phyloP scores from a whole-genome alignment of 23 red algal species.

The Agarophyton chilense region DNA sequence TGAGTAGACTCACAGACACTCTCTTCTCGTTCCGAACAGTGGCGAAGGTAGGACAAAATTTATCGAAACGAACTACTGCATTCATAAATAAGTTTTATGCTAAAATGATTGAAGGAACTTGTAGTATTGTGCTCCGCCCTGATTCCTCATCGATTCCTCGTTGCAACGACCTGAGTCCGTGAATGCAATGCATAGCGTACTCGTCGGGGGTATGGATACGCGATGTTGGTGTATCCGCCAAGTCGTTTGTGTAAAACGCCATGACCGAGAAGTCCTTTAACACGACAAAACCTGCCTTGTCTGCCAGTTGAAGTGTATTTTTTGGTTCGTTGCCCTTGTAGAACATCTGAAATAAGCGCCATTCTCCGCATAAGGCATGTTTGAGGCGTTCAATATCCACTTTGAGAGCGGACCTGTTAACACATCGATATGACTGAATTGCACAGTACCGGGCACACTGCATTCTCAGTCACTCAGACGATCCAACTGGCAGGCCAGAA shows the following conservation, averaged over 20 bases:
- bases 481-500: neutral
- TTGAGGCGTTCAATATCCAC: neutral
- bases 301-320: neutral
- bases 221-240: neutral
- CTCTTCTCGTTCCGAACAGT: neutral
- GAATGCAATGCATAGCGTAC: neutral
- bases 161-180: neutral
- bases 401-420: neutral
- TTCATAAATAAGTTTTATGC: constrained; percentile 15
- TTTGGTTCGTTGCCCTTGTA: neutral
- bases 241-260: neutral
- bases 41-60: neutral
- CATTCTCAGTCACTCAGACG: neutral
- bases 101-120: neutral
- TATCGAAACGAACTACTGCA: neutral
- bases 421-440: neutral
- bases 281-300: neutral
- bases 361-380: neutral
- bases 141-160: neutral
- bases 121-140: neutral
- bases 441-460: neutral
- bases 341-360: neutral
- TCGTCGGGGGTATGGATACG: neutral
- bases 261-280: neutral
- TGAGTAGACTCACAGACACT: neutral